Base-by-base conservation (phyloP, 352 stramenopile genomes). In the Ophiocytium majus region DNA sequence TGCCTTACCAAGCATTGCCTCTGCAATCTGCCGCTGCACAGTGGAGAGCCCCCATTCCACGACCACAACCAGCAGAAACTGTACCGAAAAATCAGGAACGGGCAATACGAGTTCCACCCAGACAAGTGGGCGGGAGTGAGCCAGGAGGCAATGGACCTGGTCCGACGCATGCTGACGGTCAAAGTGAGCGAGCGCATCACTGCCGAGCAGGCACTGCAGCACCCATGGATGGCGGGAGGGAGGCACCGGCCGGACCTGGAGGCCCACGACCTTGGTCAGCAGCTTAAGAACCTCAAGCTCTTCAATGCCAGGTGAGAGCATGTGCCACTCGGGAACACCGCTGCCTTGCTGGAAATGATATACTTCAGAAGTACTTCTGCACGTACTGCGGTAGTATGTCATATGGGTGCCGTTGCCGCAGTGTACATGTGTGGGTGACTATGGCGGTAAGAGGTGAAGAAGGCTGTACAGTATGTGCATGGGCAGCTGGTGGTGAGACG, bases 41-140 rank as follows among this genome's bases (percentile, higher is more conserved):
- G 43, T 14, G 85, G 91, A 0, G 94, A 95, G 84, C 92, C 92
- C 66, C 93, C 93, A 0, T 96, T 96, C 88, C 91, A 98, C 84
- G 95, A 98, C 89, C 94, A 97, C 76, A 98, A 97, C 83, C 34
- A 88, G 84, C 64, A 76, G 23, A 83, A 83, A 28, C 63, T 88
- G 17, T 88, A 93, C 86, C 90, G 90, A 19, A 93, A 93, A 76
- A 94, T 95, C 86, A 90, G 92, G 28, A 91, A 91, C 9, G 91
- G 89, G 0, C 35, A 84, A 5, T 91, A 90, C 85, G 37, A 43
- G 28, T 92, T 92, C 74, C 76, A 85, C 63, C 37, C 82, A 10
- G 84, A 87, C 50, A 85, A 90, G 43, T 92, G 90, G 90, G 63
- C 64, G 10, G 76, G 90, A 50, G 89, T 92, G 63, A 87, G 63